phyloP scores from a whole-genome alignment of 2,329 filamentous ascomycete genomes.

The Elsinoe arachidis region DNA sequence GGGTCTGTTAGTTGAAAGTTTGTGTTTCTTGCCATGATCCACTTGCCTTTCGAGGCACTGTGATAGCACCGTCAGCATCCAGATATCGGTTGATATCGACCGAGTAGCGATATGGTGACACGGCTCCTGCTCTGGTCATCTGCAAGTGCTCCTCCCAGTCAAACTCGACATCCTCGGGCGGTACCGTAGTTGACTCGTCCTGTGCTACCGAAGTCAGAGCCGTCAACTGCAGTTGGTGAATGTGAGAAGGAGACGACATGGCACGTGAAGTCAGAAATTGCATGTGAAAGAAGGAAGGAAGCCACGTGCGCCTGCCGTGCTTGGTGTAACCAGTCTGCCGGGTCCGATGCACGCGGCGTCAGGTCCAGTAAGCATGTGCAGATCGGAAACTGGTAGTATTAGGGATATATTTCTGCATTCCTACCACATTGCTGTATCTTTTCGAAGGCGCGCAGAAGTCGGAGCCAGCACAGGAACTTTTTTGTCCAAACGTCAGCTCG shows the following conservation, averaged over 20 bases:
- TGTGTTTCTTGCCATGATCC: not conserved
- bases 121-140: conserved; percentile 6
- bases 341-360: not conserved
- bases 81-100: conserved; percentile 20
- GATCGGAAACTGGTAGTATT: not conserved
- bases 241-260: conserved; percentile 5
- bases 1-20: not conserved
- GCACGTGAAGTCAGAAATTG: not conserved
- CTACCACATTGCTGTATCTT: conserved; percentile 1
- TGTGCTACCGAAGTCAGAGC: not conserved
- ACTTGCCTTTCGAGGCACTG: not conserved
- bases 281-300: not conserved
- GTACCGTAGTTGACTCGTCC: not conserved
- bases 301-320: conserved; percentile 1
- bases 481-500: conserved; percentile 10
- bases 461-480: not conserved
- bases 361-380: not conserved
- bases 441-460: not conserved
- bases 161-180: not conserved
- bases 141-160: conserved; percentile 3
- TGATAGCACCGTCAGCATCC: conserved; percentile 15
- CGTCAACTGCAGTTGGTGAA: conserved; percentile 1
- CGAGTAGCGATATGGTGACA: conserved; percentile 15
- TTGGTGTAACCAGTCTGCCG: not conserved
- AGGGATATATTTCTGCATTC: conserved; percentile 3